Percentiles rank a stretch among this genome's conserved stretches.
phyloP scores from a whole-genome alignment of 257 asterid genomes.

The Gentiana straminea region DNA sequence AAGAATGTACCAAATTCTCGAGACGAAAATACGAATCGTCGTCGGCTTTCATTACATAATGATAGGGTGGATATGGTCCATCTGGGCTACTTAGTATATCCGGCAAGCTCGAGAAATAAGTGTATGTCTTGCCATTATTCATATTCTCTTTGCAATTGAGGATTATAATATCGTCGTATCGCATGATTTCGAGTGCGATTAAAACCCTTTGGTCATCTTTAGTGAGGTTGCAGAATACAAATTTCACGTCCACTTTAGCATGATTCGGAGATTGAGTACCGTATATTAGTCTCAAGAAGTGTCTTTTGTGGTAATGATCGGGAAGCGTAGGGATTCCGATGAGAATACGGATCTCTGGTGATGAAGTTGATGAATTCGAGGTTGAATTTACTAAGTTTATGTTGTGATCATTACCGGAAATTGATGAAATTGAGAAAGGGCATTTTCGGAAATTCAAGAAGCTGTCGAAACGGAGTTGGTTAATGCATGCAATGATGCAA shows the following conservation, averaged over 20 bases:
- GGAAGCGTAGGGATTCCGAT: slow-evolving; percentile 81
- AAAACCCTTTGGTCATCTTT: slow-evolving; percentile 75
- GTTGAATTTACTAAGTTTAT: slow-evolving; percentile 5
- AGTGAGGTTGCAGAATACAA: slow-evolving; percentile 85
- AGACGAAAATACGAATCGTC: slow-evolving; percentile 69
- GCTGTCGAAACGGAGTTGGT: slow-evolving; percentile 44
- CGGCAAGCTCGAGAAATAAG: slow-evolving; percentile 74
- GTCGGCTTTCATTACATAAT: slow-evolving; percentile 77
- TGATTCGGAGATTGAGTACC: slow-evolving; percentile 52
- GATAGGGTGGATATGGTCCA: slow-evolving; percentile 54
- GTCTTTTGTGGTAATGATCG: slow-evolving; percentile 77
- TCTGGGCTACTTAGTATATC: slow-evolving; percentile 26
- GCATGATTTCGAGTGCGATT: slow-evolving; percentile 83
- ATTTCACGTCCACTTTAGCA: slow-evolving; percentile 61
- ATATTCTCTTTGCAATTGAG: slow-evolving; percentile 74
- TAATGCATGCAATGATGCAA: slow-evolving; percentile 55
- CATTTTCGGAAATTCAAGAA: slow-evolving; percentile 40
- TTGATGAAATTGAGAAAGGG: slow-evolving; percentile 19
- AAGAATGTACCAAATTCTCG: slow-evolving; percentile 46
- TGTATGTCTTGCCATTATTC: slow-evolving; percentile 81
- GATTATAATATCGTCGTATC: slow-evolving; percentile 65
- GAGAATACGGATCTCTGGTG: slow-evolving; percentile 44
- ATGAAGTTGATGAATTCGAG: slow-evolving; percentile 8
- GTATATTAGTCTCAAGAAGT: slow-evolving; percentile 79
- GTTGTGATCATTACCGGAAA: background rate